Evolutionary conservation across 768 basidiomycete species (phyloP), one percentile per base, ranked within the genome.

Genomic region (Amanita exitialis): DNA sequence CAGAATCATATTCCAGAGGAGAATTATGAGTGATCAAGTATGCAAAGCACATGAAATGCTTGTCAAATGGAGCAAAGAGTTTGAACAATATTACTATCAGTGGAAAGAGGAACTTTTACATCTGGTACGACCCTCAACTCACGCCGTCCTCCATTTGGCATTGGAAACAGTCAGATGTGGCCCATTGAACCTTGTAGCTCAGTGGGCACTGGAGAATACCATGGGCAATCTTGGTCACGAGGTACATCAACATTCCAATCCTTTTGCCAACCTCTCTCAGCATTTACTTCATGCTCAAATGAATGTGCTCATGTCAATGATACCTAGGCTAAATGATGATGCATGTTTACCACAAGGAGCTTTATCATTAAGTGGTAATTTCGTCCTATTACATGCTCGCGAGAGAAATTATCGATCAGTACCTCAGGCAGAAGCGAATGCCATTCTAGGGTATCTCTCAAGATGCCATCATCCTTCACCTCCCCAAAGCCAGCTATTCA

Each of bases 171-270:
- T 46, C 7, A 56, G 57, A 3, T 48, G 55, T 3, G 62, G 68
- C 1, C 61, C 62, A 0, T 49, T 51, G 4, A 55, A 54, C 15
- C 56, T 53, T 25, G 59, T 54, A 44, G 44, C 66, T 1, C 64
- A 68, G 41, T 69, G 61, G 61, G 60, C 56, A 0, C 56, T 69
- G 53, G 65, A 67, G 35, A 15, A 44, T 60, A 59, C 5, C 44
- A 54, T n/a, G n/a, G n/a, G n/a, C n/a, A n/a, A n/a, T n/a, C n/a
- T n/a, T n/a, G n/a, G n/a, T n/a, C n/a, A n/a, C 30, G 60, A 67
- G 42, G 59, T 65, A 10, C 28, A 47, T 13, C 61, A 62, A 41
- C 60, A 51, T 12, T 61, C 55, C 0, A 51, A 65, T 18, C 54
- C 58, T 1, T 64, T 51, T 36, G 54, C 55, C 1, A 67, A 67